phyloP scores from a whole-genome alignment of 768 basidiomycete genomes.

The Tylopilus felleus region DNA sequence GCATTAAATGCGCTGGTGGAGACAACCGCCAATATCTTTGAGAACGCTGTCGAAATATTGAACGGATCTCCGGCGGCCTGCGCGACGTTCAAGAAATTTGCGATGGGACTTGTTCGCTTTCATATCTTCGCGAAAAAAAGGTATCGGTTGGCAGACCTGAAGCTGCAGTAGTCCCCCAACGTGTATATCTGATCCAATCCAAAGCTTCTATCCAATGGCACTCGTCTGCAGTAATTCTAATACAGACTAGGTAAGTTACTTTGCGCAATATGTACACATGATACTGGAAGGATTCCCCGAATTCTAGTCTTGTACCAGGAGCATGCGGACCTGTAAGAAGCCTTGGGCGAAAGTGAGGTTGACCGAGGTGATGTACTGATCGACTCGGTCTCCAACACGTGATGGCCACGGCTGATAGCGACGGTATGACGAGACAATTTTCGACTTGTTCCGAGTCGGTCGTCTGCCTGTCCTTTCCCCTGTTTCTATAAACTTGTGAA shows the following conservation, averaged over 20 bases:
- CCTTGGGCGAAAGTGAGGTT: constrained; percentile 80
- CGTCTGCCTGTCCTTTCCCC: too few relatives aligned
- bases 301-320: constrained; percentile 56
- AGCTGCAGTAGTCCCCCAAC: neutral
- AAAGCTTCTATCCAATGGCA: neutral
- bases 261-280: constrained; percentile 68
- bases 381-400: too few relatives aligned
- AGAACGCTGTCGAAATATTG: constrained; percentile 19
- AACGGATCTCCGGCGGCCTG: constrained; percentile 1
- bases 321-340: constrained; percentile 48
- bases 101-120: constrained; percentile 15
- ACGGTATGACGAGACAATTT: too few relatives aligned
- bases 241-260: constrained; percentile 5
- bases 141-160: constrained; percentile 18
- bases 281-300: constrained; percentile 84
- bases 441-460: too few relatives aligned
- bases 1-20: constrained; percentile 23
- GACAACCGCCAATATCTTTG: constrained; percentile 19
- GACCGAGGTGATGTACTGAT: constrained; percentile 91
- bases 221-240: neutral
- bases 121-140: constrained; percentile 8
- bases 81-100: constrained; percentile 3
- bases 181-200: neutral
- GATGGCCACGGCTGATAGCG: too few relatives aligned
- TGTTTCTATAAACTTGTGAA: too few relatives aligned